A percentile compares a stretch with the other conserved stretches of the same genome.
Conservation (phyloP, 2,329 filamentous ascomycete genomes). For the Diplodia sapinea region DNA sequence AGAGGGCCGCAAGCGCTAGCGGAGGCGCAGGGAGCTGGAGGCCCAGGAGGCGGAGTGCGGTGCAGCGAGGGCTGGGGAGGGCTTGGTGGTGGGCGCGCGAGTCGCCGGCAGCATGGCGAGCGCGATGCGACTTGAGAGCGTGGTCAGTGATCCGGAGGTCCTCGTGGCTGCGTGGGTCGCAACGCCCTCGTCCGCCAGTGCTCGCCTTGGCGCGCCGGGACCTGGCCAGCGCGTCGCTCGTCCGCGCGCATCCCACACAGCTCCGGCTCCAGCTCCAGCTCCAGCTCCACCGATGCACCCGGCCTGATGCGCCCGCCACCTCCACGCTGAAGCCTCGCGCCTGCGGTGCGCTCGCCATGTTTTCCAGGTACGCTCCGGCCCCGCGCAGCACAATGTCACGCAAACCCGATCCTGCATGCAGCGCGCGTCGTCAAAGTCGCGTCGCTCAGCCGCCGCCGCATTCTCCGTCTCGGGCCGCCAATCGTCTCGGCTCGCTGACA, state of each 20-base stretch:
- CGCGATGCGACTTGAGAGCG: conserved; percentile 22
- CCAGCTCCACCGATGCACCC: background rate
- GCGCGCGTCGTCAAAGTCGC: conserved; percentile 18
- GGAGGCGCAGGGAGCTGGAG: conserved; percentile 22
- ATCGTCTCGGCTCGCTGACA: conserved; percentile 25
- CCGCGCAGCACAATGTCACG: conserved; percentile 9
- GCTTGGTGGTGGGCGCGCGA: conserved; percentile 12
- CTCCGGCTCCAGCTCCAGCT: no score
- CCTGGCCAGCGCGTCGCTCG: conserved; percentile 11
- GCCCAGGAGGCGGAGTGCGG: conserved; percentile 3
- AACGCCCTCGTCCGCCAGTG: conserved; percentile 5
- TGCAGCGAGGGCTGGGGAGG: conserved; percentile 2
- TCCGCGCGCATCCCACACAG: background rate
- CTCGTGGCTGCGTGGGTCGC: conserved; percentile 18
- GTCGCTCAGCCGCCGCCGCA: conserved; percentile 20
- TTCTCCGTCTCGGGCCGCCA: conserved; percentile 26
- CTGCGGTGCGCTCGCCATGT: conserved; percentile 1
- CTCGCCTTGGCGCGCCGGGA: conserved; percentile 24
- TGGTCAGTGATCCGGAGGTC: conserved; percentile 22
- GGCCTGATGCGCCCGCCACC: background rate
- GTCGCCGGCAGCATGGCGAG: conserved; percentile 30
- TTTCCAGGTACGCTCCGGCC: conserved; percentile 22
- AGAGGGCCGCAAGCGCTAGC: conserved; percentile 12
- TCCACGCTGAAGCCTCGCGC: no score
- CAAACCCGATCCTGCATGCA: conserved; percentile 10